phyloP scores from a whole-genome alignment of 1,284 basidiomycete species.

The Amylostereum areolatum region DNA sequence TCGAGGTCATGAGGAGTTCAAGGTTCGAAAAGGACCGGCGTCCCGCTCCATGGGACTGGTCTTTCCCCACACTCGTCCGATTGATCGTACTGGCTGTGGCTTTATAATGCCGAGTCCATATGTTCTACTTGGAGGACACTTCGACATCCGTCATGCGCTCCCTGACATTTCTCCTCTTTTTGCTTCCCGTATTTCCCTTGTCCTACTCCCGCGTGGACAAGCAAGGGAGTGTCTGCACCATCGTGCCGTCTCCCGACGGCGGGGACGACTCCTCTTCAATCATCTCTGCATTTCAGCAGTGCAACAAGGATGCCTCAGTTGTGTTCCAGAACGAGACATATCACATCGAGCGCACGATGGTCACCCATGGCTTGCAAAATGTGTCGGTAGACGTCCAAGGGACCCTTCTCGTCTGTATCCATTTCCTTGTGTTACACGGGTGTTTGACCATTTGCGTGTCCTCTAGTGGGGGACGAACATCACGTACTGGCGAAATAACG shows the following conservation, averaged over 20 bases:
- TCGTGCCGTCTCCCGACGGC: conserved; percentile 18
- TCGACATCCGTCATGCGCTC: too few species aligned
- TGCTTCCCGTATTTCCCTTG: too few species aligned
- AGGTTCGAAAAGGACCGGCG: too few species aligned
- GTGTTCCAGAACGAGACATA: conserved; percentile 21
- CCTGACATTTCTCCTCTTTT: too few species aligned
- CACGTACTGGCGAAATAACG: conserved; percentile 24
- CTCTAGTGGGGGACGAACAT: conserved; percentile 25
- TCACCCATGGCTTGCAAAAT: conserved; percentile 23
- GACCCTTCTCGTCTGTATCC: conserved; percentile 22
- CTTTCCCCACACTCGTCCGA: too few species aligned
- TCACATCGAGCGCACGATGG: conserved; percentile 25
- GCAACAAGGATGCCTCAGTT: conserved; percentile 18
- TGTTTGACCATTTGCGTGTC: neutral
- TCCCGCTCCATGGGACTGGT: too few species aligned
- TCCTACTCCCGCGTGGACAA: too few species aligned
- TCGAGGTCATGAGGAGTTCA: too few species aligned
- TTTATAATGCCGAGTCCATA: too few species aligned
- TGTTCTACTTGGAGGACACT: too few species aligned
- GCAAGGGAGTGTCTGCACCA: conserved; percentile 15
- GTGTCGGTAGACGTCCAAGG: conserved; percentile 22
- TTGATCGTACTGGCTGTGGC: too few species aligned
- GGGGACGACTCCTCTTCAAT: conserved; percentile 26
- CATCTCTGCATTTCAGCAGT: conserved; percentile 20
- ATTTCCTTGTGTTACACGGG: neutral